Conservation (phyloP, 768 basidiomycete genomes). For the Boletales sp. region DNA sequence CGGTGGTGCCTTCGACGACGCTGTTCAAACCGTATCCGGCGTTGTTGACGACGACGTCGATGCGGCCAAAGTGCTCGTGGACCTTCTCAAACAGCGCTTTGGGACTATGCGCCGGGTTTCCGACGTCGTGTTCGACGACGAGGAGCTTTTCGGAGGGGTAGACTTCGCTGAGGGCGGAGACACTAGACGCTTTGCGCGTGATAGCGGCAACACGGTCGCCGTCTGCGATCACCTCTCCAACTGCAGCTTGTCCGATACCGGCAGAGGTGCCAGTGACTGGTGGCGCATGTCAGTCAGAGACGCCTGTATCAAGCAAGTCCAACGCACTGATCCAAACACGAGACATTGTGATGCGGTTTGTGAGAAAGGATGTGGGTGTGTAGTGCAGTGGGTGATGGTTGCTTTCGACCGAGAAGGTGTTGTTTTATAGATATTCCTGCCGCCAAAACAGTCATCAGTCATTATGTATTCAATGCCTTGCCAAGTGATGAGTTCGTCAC, state of each 20-base stretch:
- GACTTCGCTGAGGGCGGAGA: constrained; percentile 12
- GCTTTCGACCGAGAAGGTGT: not conserved
- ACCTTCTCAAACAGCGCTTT: constrained; percentile 19
- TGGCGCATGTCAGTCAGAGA: not conserved
- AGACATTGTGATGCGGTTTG: constrained; percentile 11
- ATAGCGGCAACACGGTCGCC: constrained; percentile 27
- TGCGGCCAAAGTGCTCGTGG: constrained; percentile 24
- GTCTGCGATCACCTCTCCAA: constrained; percentile 21
- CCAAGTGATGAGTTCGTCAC: too few species aligned
- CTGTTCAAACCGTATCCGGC: constrained; percentile 23
- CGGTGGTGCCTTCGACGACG: constrained; percentile 25
- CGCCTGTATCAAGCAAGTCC: not conserved
- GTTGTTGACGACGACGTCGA: constrained; percentile 35
- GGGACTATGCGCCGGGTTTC: constrained; percentile 13
- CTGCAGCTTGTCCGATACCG: constrained; percentile 36
- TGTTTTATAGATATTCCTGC: constrained; percentile 10
- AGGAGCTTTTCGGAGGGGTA: constrained; percentile 22
- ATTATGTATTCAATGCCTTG: not conserved
- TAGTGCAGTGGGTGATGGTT: not conserved
- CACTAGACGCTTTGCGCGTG: constrained; percentile 20
- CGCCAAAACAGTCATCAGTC: not conserved
- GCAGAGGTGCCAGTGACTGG: constrained; percentile 41
- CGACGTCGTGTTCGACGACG: constrained; percentile 30
- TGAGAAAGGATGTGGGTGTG: not conserved
- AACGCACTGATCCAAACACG: constrained; percentile 23